Evolutionary conservation across 176 grass and related monocot genomes (phyloP), one percentile per base, ranked within the genome.

Genomic region (Tillandsia leiboldiana): DNA sequence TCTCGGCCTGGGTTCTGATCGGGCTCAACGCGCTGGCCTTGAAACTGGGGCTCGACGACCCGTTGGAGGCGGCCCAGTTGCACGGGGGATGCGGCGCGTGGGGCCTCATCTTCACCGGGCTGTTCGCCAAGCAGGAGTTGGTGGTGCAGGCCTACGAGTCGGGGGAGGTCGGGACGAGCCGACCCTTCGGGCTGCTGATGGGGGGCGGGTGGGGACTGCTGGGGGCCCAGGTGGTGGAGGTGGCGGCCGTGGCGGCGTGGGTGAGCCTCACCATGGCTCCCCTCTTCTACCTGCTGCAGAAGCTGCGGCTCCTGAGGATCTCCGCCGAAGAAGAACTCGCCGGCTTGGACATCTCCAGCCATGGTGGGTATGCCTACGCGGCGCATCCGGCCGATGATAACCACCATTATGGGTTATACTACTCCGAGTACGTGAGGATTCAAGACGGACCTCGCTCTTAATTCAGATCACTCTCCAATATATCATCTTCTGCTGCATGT

Each of bases 121-220:
- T 78, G 3, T 78, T 78, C 49, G 52, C 75, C 33, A 70, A 62
- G 50, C 66, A 78, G 66, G 66, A 78, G 49, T 47, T 78, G 3
- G 26, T 78, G 5, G 64, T 78, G 50, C 66, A 78, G 65, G 75
- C 65, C 13, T 78, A 70, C 13, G 75, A 67, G 12, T 78, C 66
- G 2, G 75, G 75, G 56, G 56, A 69, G 12, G 48, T 70, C 12
- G 66, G 79, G 18, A 10, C 12, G 4, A 56, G 65, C 8, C 50
- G 76, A 2, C 71, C 76, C 2, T 84, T 75, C 15, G 71, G 82
- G 18, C 75, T 84, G 20, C 42, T 84, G 48, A 71, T 84, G 71
- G 82, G 76, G 22, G 82, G 82, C 3, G 82, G 82, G 9, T 78
- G 75, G 75, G 26, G 59, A 11, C 64, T 84, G 51, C 17, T 84